A percentile compares a stretch with the other conserved stretches of the same genome.
Conservation (phyloP, 169 alveolate genomes). For the Sarcocystis neurona region DNA sequence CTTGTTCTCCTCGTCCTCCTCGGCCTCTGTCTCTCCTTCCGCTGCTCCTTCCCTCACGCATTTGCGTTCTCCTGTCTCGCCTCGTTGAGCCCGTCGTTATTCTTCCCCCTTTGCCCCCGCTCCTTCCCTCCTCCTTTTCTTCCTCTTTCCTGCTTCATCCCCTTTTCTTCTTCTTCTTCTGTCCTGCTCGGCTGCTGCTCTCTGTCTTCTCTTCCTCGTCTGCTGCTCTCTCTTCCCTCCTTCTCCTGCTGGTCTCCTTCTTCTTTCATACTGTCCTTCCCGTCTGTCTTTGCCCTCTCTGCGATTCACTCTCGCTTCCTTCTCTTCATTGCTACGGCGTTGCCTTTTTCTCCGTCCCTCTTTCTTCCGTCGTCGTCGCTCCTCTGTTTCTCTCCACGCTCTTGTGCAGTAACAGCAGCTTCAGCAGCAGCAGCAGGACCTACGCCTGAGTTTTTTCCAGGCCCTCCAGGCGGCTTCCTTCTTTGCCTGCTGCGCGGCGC, state of each 20-base stretch:
- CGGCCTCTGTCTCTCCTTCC: background rate
- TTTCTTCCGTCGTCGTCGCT: background rate
- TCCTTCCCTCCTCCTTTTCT: background rate
- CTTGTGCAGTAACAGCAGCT: too few relatives aligned
- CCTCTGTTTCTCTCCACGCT: background rate
- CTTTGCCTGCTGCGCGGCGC: background rate
- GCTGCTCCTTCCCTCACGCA: background rate
- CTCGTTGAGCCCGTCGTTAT: background rate
- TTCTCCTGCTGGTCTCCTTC: background rate
- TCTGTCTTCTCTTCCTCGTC: background rate
- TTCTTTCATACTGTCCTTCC: background rate
- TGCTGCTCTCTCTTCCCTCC: background rate
- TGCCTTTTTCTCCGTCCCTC: background rate
- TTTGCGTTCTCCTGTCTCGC: too few relatives aligned
- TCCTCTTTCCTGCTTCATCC: background rate
- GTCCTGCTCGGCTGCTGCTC: background rate
- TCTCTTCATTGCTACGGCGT: background rate
- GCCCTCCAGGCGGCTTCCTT: background rate
- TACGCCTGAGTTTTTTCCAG: too few relatives aligned
- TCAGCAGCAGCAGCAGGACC: too few relatives aligned
- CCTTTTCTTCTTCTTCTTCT: background rate
- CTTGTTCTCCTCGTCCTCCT: background rate
- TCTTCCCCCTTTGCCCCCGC: background rate
- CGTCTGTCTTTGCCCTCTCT: background rate
- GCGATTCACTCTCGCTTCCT: background rate